phyloP scores from a whole-genome alignment of 805 yeast species.

The Candida manassasensis region DNA sequence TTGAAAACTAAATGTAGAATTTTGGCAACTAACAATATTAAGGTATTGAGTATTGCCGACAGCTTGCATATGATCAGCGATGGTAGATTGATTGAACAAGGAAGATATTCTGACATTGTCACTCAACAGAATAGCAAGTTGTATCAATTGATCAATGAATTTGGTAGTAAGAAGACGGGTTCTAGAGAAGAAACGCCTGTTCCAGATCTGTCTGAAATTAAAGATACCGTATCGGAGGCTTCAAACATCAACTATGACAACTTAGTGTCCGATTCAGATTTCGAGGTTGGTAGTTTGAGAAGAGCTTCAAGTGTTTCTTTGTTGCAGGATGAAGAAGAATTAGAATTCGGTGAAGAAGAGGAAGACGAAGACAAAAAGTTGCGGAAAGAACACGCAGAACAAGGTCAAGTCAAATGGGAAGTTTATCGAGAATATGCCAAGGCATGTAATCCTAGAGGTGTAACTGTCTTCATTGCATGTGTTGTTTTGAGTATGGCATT shows the following conservation, averaged over 20 bases:
- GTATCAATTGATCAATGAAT: slow-evolving; percentile 53
- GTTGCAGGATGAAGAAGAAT: slow-evolving; percentile 30
- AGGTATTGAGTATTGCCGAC: slow-evolving; percentile 74
- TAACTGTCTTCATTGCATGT: slow-evolving; percentile 50
- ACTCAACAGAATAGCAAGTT: slow-evolving; percentile 44
- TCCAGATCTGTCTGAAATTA: slow-evolving; percentile 16
- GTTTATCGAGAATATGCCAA: slow-evolving; percentile 79
- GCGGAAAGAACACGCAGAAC: slow-evolving; percentile 77
- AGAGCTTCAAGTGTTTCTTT: slow-evolving; percentile 61
- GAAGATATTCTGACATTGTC: slow-evolving; percentile 52
- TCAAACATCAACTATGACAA: slow-evolving; percentile 18
- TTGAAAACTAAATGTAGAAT: slow-evolving; percentile 69
- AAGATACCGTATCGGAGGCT: slow-evolving; percentile 13
- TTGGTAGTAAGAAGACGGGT: slow-evolving; percentile 42
- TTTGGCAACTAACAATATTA: slow-evolving; percentile 82
- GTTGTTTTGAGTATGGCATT: slow-evolving; percentile 56
- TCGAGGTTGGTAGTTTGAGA: slow-evolving; percentile 40
- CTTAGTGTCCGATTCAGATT: slow-evolving; percentile 27
- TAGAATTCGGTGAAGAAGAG: slow-evolving; percentile 23
- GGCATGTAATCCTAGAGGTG: slow-evolving; percentile 76
- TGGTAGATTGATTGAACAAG: slow-evolving; percentile 66
- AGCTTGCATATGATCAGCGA: slow-evolving; percentile 62
- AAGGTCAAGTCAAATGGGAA: slow-evolving; percentile 88
- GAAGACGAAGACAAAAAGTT: slow-evolving; percentile 37
- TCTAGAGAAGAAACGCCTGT: slow-evolving; percentile 15